phyloP scores from a whole-genome alignment of 805 yeast genomes.

The Kuraishia hungarica region DNA sequence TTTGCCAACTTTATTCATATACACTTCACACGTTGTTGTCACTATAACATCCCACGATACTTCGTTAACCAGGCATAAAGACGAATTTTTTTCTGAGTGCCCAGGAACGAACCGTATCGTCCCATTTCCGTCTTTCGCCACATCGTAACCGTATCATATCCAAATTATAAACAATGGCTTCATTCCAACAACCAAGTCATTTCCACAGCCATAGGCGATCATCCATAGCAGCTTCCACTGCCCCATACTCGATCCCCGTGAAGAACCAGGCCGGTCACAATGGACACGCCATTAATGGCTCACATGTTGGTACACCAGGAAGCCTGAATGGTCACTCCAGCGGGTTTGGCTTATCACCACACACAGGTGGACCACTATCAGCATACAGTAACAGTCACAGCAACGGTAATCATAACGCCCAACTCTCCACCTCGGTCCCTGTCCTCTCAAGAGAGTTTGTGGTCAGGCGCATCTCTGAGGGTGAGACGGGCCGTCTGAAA shows the following conservation, averaged over 20 bases:
- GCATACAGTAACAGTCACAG: not conserved
- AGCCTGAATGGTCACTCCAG: not conserved
- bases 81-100: slow-evolving; percentile 1
- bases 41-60: not conserved
- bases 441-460: slow-evolving; percentile 58
- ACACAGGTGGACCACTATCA: not conserved
- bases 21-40: not conserved
- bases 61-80: not conserved
- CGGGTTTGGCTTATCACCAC: not conserved
- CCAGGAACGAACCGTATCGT: not conserved
- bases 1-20: not conserved
- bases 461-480: slow-evolving; percentile 76
- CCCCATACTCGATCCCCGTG: slow-evolving; percentile 4
- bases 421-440: slow-evolving; percentile 6
- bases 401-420: not conserved
- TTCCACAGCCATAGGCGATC: slow-evolving; percentile 4
- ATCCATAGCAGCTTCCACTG: slow-evolving; percentile 3
- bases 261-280: not conserved
- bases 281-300: not conserved
- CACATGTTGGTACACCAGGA: not conserved
- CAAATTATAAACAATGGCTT: not conserved
- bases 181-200: not conserved
- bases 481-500: slow-evolving; percentile 76
- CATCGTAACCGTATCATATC: not conserved
- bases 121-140: not conserved